These are phyloP conservation scores for Helotiales sp. DNA, from an alignment of 2,329 filamentous ascomycete genomes.

Conservation along the genomic window DNA sequence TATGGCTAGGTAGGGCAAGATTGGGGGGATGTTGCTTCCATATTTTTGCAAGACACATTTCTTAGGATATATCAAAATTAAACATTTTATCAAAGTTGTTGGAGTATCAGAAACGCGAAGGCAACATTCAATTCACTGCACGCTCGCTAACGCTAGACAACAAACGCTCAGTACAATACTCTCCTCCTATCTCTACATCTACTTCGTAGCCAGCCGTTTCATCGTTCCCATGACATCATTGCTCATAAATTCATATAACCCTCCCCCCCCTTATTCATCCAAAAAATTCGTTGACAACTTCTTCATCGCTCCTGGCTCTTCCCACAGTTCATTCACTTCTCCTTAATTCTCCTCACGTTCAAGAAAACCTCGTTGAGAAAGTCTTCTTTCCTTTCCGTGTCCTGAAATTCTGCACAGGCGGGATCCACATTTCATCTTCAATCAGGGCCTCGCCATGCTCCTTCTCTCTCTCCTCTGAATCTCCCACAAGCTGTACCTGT, in stretches of 20 bases:
- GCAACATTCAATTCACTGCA: not conserved
- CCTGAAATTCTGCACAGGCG: conserved; percentile 19
- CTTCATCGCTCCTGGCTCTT: not conserved
- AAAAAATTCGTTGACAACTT: conserved; percentile 5
- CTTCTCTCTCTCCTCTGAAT: not conserved
- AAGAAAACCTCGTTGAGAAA: conserved; percentile 27
- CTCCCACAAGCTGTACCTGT: not conserved
- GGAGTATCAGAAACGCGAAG: not conserved
- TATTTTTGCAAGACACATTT: no score
- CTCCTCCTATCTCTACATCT: conserved; percentile 7
- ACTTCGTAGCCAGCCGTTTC: conserved; percentile 12
- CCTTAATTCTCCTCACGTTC: not conserved
- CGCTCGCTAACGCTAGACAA: not conserved
- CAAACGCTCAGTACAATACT: not conserved
- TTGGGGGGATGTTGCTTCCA: no score
- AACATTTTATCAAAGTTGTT: not conserved
- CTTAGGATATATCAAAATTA: no score
- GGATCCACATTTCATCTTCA: conserved; percentile 5
- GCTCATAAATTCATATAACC: conserved; percentile 7
- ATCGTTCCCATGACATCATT: conserved; percentile 6
- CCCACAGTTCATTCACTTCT: not conserved
- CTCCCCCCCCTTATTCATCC: no score
- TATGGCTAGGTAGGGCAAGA: no score
- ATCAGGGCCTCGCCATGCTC: conserved; percentile 17
- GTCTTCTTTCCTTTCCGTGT: conserved; percentile 30